phyloP scores from a whole-genome alignment of 176 grass and related monocot species.

The Phoenix dactylifera region DNA sequence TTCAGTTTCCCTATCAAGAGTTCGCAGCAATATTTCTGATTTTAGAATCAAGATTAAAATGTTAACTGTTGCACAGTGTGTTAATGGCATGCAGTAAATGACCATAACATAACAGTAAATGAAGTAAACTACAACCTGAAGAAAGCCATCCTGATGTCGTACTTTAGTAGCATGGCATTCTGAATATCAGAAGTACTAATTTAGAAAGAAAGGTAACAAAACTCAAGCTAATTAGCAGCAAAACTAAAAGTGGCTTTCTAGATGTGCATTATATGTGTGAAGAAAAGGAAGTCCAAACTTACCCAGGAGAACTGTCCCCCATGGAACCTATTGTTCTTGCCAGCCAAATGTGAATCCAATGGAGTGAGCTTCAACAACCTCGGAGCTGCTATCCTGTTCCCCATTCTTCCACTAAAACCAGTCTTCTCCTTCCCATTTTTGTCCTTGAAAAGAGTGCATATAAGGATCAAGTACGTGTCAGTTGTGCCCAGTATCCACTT shows the following conservation, averaged over 20 bases:
- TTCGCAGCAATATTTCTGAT: no score
- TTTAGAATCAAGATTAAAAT: no score
- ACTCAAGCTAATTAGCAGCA: background rate
- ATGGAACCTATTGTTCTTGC: constrained; percentile 66
- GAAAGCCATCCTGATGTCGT: no score
- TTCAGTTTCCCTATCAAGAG: no score
- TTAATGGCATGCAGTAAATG: no score
- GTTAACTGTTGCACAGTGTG: no score
- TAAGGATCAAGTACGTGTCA: constrained; percentile 73
- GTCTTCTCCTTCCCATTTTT: constrained; percentile 91
- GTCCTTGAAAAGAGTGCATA: constrained; percentile 82
- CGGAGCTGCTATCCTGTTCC: constrained; percentile 62
- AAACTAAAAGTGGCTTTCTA: background rate
- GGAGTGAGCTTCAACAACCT: constrained; percentile 81
- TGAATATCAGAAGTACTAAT: background rate
- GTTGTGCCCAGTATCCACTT: no score
- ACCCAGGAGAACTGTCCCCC: constrained; percentile 93
- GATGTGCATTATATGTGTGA: background rate
- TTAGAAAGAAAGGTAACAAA: background rate
- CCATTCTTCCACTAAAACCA: constrained; percentile 80
- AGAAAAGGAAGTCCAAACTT: constrained; percentile 20
- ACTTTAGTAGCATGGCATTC: no score
- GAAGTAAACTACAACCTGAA: no score
- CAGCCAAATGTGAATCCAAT: constrained; percentile 69
- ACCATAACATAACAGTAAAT: no score